phyloP scores from a whole-genome alignment of 129 eudicot genomes.

The Arctium minus region DNA sequence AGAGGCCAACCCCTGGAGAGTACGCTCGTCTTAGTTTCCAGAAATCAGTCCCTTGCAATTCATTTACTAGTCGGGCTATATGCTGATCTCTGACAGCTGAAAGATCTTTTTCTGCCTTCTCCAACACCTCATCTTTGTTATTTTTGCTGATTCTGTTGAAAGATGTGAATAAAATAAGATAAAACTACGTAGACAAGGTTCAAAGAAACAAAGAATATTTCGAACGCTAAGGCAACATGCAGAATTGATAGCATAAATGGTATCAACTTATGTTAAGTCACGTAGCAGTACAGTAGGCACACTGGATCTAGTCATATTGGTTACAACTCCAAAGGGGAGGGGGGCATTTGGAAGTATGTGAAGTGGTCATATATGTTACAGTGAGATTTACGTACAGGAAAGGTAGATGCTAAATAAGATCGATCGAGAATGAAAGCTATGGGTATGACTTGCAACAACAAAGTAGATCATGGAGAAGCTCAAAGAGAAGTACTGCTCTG shows the following conservation, averaged over 20 bases:
- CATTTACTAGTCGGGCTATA: constrained; percentile 67
- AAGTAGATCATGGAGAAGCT: not conserved
- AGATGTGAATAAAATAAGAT: constrained; percentile 9
- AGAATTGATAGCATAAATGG: not conserved
- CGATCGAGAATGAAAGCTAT: not conserved
- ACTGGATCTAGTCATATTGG: not conserved
- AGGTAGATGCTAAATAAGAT: not conserved
- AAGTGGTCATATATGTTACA: not conserved
- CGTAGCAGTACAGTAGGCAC: not conserved
- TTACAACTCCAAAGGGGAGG: not conserved
- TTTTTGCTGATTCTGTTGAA: constrained; percentile 65
- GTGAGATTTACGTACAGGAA: not conserved
- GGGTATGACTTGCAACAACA: too few species aligned
- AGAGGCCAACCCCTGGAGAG: constrained; percentile 81
- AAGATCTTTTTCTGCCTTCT: constrained; percentile 86
- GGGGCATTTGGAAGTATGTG: not conserved
- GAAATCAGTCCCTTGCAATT: constrained; percentile 81
- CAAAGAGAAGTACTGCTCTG: not conserved
- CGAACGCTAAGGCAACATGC: too few species aligned
- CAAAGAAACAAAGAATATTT: not conserved
- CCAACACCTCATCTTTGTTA: constrained; percentile 80
- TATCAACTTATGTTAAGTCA: not conserved
- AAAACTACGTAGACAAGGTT: not conserved
- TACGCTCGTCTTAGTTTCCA: constrained; percentile 98
- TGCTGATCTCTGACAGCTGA: constrained; percentile 70